Conservation (phyloP, 306 rosid species). For the Cucumis hystrix region DNA sequence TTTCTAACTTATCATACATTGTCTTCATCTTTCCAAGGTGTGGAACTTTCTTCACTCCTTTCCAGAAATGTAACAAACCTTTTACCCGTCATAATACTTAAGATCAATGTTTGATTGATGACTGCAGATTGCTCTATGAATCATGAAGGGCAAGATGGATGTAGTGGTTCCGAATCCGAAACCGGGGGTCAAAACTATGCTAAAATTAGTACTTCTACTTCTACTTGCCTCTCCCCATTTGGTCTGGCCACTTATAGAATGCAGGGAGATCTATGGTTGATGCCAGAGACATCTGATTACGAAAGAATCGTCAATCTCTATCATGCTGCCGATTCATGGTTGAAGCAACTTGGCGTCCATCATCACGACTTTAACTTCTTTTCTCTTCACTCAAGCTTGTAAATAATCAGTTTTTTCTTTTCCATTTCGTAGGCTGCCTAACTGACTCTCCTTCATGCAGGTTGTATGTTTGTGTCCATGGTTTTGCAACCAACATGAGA, state of each 20-base stretch:
- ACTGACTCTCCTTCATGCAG: conserved; percentile 5
- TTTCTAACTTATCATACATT: conserved; percentile 73
- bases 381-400: conserved; percentile 19
- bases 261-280: conserved; percentile 53
- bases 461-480: background rate
- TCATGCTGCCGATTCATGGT: conserved; percentile 70
- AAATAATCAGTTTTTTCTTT: background rate
- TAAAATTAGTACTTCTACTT: background rate
- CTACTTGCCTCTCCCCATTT: conserved; percentile 36
- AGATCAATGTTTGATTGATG: background rate
- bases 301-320: conserved; percentile 27
- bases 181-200: conserved; percentile 9
- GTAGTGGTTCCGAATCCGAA: background rate
- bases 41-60: background rate
- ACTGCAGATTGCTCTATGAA: conserved; percentile 1
- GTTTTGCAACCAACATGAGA: conserved; percentile 5
- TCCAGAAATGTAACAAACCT: background rate
- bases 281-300: conserved; percentile 27
- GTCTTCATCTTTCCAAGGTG: conserved; percentile 78
- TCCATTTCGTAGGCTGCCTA: background rate
- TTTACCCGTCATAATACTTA: background rate
- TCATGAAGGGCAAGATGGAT: conserved; percentile 1
- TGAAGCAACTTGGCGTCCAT: conserved; percentile 49
- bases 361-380: conserved; percentile 84
- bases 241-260: conserved; percentile 59